Evolutionary conservation across 345 rosid genomes (phyloP).

Genomic region (Aquilaria yunnanensis): DNA sequence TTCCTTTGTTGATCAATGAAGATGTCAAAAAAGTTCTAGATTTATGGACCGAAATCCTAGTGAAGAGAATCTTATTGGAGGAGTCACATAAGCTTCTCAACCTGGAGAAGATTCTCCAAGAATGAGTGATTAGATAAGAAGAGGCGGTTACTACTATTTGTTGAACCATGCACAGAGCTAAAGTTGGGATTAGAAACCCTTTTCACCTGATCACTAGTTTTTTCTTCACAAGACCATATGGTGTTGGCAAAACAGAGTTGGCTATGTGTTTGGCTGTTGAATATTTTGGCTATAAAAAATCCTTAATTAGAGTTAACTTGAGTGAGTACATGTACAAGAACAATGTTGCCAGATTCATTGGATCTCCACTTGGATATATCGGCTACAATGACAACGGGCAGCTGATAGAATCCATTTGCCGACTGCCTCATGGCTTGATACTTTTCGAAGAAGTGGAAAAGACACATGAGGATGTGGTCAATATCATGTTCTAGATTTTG

Average conservation of each 20-base stretch:
- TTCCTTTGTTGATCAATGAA: no score
- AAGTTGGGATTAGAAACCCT: constrained; percentile 59
- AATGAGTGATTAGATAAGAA: no score
- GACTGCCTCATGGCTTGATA: constrained; percentile 41
- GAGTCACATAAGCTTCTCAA: no score
- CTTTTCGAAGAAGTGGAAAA: constrained; percentile 69
- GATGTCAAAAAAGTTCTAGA: no score
- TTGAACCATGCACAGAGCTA: constrained; percentile 54
- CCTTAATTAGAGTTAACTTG: constrained; percentile 63
- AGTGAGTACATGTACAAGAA: constrained; percentile 72
- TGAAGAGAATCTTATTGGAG: no score
- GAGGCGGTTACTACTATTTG: background rate
- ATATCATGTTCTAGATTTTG: constrained; percentile 52
- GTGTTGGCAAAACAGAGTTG: constrained; percentile 60
- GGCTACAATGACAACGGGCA: constrained; percentile 62
- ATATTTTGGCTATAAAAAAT: constrained; percentile 58
- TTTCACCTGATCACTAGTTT: constrained; percentile 61
- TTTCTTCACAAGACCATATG: constrained; percentile 58
- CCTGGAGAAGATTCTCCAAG: no score
- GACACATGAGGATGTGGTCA: constrained; percentile 59
- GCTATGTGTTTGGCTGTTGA: constrained; percentile 53
- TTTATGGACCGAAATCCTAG: no score
- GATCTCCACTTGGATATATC: constrained; percentile 61
- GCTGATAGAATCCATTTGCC: constrained; percentile 53
- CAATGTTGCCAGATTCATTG: constrained; percentile 50